Evolutionary conservation across 805 yeast species (phyloP).

Genomic region (Candida silvicultrix): DNA sequence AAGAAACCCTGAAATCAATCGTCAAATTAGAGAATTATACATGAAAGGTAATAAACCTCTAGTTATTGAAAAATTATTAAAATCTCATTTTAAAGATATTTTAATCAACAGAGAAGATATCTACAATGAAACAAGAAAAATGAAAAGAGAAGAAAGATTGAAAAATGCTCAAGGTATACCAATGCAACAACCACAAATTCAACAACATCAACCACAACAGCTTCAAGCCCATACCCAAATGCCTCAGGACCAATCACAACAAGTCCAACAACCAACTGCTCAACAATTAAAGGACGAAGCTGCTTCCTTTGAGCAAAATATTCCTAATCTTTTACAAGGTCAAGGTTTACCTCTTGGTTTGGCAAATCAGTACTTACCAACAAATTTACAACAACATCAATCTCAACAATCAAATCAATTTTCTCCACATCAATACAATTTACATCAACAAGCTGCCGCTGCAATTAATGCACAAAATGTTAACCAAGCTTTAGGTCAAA

Average conservation of each 20-base stretch:
- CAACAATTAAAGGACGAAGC: constrained; percentile 11
- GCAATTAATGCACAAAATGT: background rate
- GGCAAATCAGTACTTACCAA: constrained; percentile 1
- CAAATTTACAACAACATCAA: background rate
- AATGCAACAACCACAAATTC: constrained; percentile 3
- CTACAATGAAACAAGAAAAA: constrained; percentile 26
- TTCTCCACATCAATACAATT: background rate
- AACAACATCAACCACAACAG: constrained; percentile 2
- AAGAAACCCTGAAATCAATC: constrained; percentile 25
- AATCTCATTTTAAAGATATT: constrained; percentile 19
- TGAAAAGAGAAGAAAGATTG: constrained; percentile 24
- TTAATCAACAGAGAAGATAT: constrained; percentile 25
- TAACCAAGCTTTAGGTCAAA: constrained; percentile 4
- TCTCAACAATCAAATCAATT: constrained; percentile 4
- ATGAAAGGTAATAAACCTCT: constrained; percentile 23
- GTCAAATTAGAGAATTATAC: constrained; percentile 24
- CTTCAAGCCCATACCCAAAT: constrained; percentile 2
- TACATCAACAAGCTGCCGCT: constrained; percentile 1
- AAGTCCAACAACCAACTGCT: constrained; percentile 5
- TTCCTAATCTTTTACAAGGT: constrained; percentile 20
- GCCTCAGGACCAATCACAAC: constrained; percentile 4
- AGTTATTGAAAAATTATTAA: constrained; percentile 20
- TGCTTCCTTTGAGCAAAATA: constrained; percentile 19
- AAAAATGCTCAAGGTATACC: constrained; percentile 6
- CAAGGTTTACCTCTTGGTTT: constrained; percentile 1